phyloP scores from a whole-genome alignment of 805 yeast species.

The Candida montana region DNA sequence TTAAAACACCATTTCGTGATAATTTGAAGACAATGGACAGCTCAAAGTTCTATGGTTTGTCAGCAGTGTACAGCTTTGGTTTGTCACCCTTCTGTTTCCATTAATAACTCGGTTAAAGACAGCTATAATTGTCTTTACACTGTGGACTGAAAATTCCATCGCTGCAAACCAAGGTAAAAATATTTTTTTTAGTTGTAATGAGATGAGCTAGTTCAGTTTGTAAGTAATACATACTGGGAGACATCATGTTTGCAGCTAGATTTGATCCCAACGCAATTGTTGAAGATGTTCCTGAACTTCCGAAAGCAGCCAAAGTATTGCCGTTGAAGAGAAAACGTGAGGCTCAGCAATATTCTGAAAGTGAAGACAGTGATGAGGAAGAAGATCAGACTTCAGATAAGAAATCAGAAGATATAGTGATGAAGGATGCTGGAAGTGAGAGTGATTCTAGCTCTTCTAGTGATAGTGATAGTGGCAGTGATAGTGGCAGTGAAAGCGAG shows the following conservation, averaged over 20 bases:
- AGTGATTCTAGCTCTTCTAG: conserved; percentile 11
- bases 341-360: background rate
- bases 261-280: conserved; percentile 44
- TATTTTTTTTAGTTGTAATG: too few species aligned
- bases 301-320: background rate
- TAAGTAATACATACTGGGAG: too few species aligned
- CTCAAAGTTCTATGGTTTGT: too few species aligned
- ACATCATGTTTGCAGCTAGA: conserved; percentile 56
- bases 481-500: conserved; percentile 14
- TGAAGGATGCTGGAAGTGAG: conserved; percentile 6
- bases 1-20: too few species aligned
- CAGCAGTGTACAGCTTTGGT: too few species aligned
- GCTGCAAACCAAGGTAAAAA: too few species aligned
- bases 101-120: too few species aligned
- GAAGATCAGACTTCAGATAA: conserved; percentile 10
- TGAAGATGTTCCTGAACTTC: conserved; percentile 3
- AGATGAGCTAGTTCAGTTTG: too few species aligned
- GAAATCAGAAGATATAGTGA: conserved; percentile 12
- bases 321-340: conserved; percentile 23
- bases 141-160: too few species aligned
- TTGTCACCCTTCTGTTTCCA: too few species aligned
- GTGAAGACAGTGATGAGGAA: background rate
- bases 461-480: conserved; percentile 17
- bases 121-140: too few species aligned
- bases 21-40: too few species aligned